These are phyloP conservation scores for Geranium brycei DNA, from an alignment of 345 rosid species.

Conservation along the genomic window DNA sequence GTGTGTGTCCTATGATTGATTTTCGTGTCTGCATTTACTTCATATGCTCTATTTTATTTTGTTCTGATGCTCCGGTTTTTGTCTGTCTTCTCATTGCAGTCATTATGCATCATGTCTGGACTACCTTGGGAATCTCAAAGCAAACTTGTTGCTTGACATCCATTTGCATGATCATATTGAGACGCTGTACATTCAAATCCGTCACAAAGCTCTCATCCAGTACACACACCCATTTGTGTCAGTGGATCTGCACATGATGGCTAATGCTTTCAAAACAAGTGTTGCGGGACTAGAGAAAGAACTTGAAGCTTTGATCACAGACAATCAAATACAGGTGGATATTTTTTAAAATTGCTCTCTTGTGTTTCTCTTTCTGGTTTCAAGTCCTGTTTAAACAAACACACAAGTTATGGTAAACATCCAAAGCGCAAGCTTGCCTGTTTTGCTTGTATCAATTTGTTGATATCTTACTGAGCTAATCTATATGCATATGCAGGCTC, in stretches of 20 bases:
- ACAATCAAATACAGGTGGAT: slow-evolving; percentile 87
- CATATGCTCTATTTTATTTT: neutral
- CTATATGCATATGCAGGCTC: slow-evolving; percentile 41
- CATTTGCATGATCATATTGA: slow-evolving; percentile 86
- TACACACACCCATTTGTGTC: slow-evolving; percentile 97
- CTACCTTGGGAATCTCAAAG: slow-evolving; percentile 77
- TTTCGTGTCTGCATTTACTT: neutral
- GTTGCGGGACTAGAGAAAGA: slow-evolving; percentile 78
- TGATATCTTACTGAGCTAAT: neutral
- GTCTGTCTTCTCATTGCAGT: slow-evolving; percentile 30
- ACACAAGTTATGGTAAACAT: no score
- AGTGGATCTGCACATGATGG: slow-evolving; percentile 91
- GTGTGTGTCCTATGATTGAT: neutral
- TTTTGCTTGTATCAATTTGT: no score
- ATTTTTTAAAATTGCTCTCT: neutral
- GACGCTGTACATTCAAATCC: slow-evolving; percentile 82
- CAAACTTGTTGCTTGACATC: slow-evolving; percentile 73
- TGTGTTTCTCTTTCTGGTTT: neutral
- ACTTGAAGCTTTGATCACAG: slow-evolving; percentile 79
- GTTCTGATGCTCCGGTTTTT: neutral
- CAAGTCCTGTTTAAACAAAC: neutral
- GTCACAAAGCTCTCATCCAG: slow-evolving; percentile 89
- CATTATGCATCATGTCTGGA: slow-evolving; percentile 88
- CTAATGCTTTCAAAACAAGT: slow-evolving; percentile 87
- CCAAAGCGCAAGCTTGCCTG: no score